Conservation (phyloP, 2,329 filamentous ascomycete genomes). For the Microcera coccophila region DNA sequence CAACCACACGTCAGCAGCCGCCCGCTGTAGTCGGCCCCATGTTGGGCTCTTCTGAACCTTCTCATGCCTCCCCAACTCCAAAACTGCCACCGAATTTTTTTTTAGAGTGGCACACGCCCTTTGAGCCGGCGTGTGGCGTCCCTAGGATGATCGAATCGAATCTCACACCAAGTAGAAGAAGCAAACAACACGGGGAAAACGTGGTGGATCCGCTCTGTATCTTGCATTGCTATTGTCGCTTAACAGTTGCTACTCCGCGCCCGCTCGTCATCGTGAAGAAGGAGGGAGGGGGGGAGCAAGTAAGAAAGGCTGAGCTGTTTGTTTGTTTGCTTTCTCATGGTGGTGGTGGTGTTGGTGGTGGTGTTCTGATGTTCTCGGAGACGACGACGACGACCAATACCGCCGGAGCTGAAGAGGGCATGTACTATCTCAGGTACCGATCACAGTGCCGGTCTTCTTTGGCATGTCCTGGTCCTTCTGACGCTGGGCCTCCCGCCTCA, state of each 20-base stretch:
- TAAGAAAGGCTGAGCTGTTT: not conserved
- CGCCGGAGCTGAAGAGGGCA: not conserved
- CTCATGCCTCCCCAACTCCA: not conserved
- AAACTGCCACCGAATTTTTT: not conserved
- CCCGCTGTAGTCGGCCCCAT: not conserved
- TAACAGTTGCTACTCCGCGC: slow-evolving; percentile 1
- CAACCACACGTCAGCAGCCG: slow-evolving; percentile 23
- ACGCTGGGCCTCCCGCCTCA: slow-evolving; percentile 16
- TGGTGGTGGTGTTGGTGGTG: not conserved
- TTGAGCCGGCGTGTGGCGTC: not conserved
- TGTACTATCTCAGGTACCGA: slow-evolving; percentile 12
- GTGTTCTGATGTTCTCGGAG: too few species aligned
- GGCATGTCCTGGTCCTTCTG: slow-evolving; percentile 8
- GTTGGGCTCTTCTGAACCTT: not conserved
- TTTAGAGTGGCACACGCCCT: not conserved
- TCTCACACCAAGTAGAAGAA: not conserved
- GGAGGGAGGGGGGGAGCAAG: not conserved
- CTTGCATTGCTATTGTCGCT: slow-evolving; percentile 1
- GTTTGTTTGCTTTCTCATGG: not conserved
- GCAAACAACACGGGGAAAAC: slow-evolving; percentile 1
- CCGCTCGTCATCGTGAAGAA: not conserved
- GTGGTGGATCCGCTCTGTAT: slow-evolving; percentile 1
- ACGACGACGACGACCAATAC: too few species aligned
- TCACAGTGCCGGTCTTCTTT: slow-evolving; percentile 22
- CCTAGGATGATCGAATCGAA: not conserved